Base-by-base conservation (phyloP, 2,329 filamentous ascomycete species). In the Torrubiella hemipterigena region DNA sequence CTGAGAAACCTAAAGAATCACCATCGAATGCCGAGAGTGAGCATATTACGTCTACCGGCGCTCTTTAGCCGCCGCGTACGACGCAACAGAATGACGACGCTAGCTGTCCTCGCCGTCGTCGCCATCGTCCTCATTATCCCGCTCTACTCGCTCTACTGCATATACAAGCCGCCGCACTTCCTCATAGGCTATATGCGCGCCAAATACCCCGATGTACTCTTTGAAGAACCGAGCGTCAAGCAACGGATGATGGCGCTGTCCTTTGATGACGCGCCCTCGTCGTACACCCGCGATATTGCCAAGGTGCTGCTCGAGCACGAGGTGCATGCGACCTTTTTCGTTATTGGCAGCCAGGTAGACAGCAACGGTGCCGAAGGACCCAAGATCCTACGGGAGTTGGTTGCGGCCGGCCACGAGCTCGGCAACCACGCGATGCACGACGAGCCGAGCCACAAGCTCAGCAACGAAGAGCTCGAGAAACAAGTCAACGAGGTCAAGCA, bases 391-490 rank as follows among this genome's bases (percentile, higher is more conserved):
- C 55, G 64, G 26, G 60, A 69, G 23, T 58, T 81, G 2, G 61
- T 82, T n/a, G 58, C 60, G 22, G 60, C 56, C 29, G 77, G 76
- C 15, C 72, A 81, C 51, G 81, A 86, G 59, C 62, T 94, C 4
- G 86, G 72, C 16, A 94, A 94, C 56, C 86, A 94, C 55, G 86
- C 81, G 8, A 87, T 91, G 83, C 71, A 76, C 51, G 86, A 94
- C 54, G 83, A 91, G 59, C 75, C 84, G 1, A 79, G 77, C 8
- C 65, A 70, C 27, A 61, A 61, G 1, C 61, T 93, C 17, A 55
- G 63, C 24, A 65, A 76, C 31, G 58, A 58, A 1, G 65, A 69
- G 38, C 67, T 94, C 2, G 56, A 63, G 21, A 47, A 50, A 2
- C 73, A 93, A 58, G 77, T 93, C 31, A 48, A 54, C 10, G 42